Base-by-base conservation (phyloP, 495 filamentous ascomycete genomes). In the Patellaria atrata region DNA sequence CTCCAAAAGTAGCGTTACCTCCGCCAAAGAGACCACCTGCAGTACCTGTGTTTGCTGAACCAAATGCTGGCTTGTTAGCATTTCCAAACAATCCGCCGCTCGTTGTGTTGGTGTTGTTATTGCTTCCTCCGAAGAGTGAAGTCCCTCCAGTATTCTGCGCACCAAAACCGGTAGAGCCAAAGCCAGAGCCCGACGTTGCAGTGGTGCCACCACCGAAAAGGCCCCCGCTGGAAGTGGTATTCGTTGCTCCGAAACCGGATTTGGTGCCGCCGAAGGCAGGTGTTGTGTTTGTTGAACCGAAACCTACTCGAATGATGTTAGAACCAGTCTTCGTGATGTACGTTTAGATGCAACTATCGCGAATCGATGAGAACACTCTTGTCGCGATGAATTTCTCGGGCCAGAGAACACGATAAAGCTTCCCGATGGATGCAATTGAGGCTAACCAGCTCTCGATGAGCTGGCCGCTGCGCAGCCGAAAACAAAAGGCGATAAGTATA, bases 71-170 rank as follows among this genome's bases (percentile, higher is more conserved):
- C 35, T 51, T 58, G 25, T 51, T 48, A 18, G 48, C 47, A 26
- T 48, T 37, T 22, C 67, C 63, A 47, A 71, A 71, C 1, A 73
- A 44, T 17, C 66, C 58, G 29, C 62, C 59, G 11, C 46, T 33
- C 22, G 57, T n/a, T n/a, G n/a, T n/a, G n/a, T n/a, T n/a, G n/a
- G n/a, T n/a, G n/a, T n/a, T n/a, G n/a, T n/a, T 54, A 36, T 53
- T 61, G 24, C 50, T 50, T 18, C 60, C 61, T 36, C 63, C 65
- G 28, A 70, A 63, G n/a, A 68, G 64, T 31, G 68, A 63, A 22
- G 65, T 56, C 23, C n/a, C n/a, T n/a, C n/a, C n/a, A n/a, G 62
- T 60, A 28, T 40, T 53, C 9, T 54, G 59, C 21, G 64, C 33
- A 24, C 72, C 72, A 50, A 76, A 75, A 12, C 62, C 65, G 62